These are phyloP conservation scores for Spinacia oleracea DNA, from an alignment of 179 eudicot species.

Conservation along the genomic window DNA sequence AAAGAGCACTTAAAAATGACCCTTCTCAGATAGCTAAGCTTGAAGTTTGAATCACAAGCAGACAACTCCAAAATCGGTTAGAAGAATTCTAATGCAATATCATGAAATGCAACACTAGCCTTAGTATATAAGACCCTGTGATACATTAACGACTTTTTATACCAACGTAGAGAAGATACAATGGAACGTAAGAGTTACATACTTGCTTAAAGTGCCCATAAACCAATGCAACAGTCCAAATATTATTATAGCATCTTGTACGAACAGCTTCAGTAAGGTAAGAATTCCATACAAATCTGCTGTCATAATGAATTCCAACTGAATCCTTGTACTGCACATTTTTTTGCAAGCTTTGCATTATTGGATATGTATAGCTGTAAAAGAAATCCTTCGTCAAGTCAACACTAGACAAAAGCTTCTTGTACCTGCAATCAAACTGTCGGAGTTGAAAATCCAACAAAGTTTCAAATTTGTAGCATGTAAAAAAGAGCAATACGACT, in stretches of 20 bases:
- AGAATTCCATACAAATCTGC: conserved; percentile 94
- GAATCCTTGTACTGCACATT: conserved; percentile 68
- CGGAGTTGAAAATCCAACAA: background rate
- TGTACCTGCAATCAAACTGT: conserved; percentile 69
- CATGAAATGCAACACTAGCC: conserved; percentile 9
- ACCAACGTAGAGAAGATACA: conserved; percentile 5
- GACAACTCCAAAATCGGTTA: background rate
- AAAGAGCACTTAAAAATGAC: background rate
- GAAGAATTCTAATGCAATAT: background rate
- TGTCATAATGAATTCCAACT: conserved; percentile 78
- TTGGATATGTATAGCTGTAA: conserved; percentile 94
- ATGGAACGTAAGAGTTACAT: conserved; percentile 17
- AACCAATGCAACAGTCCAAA: conserved; percentile 90
- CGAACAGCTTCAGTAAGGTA: conserved; percentile 85
- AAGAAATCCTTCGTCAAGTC: conserved; percentile 96
- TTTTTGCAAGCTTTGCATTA: conserved; percentile 92
- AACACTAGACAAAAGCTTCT: conserved; percentile 93
- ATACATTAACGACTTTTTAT: background rate
- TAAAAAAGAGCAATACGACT: background rate
- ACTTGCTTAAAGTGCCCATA: conserved; percentile 98
- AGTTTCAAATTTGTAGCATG: background rate
- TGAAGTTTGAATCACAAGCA: background rate
- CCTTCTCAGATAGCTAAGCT: background rate
- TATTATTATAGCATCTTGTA: conserved; percentile 82
- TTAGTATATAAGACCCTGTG: conserved; percentile 3